phyloP scores from a whole-genome alignment of 495 filamentous ascomycete genomes.

The Elasticomyces elasticus region DNA sequence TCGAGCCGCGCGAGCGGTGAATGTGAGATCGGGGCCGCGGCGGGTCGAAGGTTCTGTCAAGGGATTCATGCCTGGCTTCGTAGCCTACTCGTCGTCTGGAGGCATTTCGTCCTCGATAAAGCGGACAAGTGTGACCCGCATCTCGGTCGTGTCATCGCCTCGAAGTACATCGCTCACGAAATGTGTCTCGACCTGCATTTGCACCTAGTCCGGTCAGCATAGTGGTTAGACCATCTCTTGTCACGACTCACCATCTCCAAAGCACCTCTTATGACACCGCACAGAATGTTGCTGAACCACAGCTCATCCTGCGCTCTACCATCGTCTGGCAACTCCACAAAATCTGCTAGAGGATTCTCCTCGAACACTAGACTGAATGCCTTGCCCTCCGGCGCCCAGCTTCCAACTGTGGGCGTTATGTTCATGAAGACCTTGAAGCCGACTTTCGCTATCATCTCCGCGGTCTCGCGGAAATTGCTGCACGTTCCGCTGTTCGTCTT shows the following conservation, averaged over 20 bases:
- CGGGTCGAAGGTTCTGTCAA: no score
- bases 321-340: slow-evolving; percentile 94
- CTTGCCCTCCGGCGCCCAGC: slow-evolving; percentile 92
- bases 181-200: slow-evolving; percentile 97
- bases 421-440: slow-evolving; percentile 99
- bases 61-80: no score
- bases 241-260: slow-evolving; percentile 70
- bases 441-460: slow-evolving; percentile 93
- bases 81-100: slow-evolving; percentile 71
- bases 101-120: slow-evolving; percentile 98
- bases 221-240: neutral
- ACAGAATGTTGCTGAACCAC: slow-evolving; percentile 97
- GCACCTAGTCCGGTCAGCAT: slow-evolving; percentile 46
- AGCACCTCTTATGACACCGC: slow-evolving; percentile 80
- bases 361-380: slow-evolving; percentile 94
- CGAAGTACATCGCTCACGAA: slow-evolving; percentile 92
- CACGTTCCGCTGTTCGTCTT: slow-evolving; percentile 85
- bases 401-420: slow-evolving; percentile 86
- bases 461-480: slow-evolving; percentile 86
- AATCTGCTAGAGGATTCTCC: slow-evolving; percentile 93
- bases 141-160: slow-evolving; percentile 93
- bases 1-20: no score
- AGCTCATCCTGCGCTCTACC: slow-evolving; percentile 91
- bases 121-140: slow-evolving; percentile 83
- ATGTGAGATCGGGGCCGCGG: no score